Percentiles rank a stretch among this genome's conserved stretches.
Evolutionary conservation across 2,329 filamentous ascomycete species (phyloP).

Genomic region (Dactylonectria estremocensis): DNA sequence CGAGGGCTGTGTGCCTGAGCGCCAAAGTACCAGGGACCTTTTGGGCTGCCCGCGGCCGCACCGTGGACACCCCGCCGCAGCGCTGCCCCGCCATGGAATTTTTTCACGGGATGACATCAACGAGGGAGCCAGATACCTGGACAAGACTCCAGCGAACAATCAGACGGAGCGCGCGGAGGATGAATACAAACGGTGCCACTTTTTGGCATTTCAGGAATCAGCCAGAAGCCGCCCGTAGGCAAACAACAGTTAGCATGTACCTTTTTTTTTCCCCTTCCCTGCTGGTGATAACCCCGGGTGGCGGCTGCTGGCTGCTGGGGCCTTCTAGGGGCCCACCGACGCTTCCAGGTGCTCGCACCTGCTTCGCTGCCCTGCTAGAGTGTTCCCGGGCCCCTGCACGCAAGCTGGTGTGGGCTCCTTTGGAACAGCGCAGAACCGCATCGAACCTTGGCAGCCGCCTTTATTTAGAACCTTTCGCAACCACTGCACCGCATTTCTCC

Average conservation of each 20-base stretch:
- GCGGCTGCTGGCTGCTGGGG: constrained; percentile 12
- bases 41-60: constrained; percentile 27
- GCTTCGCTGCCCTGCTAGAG: constrained; percentile 51
- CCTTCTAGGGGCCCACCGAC: constrained; percentile 31
- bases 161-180: constrained; percentile 1
- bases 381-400: constrained; percentile 52
- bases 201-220: constrained; percentile 4
- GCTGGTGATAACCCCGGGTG: not conserved
- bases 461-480: constrained; percentile 57
- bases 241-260: constrained; percentile 10
- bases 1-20: constrained; percentile 22
- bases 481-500: constrained; percentile 40
- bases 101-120: constrained; percentile 53
- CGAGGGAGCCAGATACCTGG: constrained; percentile 29
- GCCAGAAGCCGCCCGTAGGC: constrained; percentile 6
- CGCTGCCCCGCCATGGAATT: constrained; percentile 52
- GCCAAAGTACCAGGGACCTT: constrained; percentile 41
- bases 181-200: not conserved
- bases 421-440: constrained; percentile 62
- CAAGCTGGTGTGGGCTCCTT: constrained; percentile 55
- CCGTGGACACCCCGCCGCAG: constrained; percentile 27
- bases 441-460: constrained; percentile 58
- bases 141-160: constrained; percentile 12
- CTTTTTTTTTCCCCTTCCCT: constrained; percentile 3
- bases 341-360: constrained; percentile 45